Conservation (phyloP, 2,329 filamentous ascomycete species). For the Epichloe aotearoae region DNA sequence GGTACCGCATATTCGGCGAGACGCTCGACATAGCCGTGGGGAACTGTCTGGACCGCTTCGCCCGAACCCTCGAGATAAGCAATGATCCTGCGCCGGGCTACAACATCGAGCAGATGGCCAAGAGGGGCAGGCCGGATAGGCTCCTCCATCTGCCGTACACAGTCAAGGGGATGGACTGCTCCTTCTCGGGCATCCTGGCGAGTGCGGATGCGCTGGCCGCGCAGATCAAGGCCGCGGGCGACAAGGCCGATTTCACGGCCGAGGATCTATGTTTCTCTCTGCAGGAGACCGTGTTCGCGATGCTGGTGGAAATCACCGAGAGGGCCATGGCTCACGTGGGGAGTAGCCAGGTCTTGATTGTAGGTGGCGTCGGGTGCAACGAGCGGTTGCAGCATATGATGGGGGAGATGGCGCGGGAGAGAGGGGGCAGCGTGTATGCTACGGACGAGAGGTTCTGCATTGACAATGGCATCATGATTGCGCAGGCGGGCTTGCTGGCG, state of each 20-base stretch:
- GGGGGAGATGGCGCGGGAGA: conserved; percentile 86
- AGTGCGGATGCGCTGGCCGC: conserved; percentile 68
- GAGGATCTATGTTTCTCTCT: conserved; percentile 87
- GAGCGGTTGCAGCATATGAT: conserved; percentile 96
- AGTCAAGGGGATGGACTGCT: conserved; percentile 98
- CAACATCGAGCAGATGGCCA: conserved; percentile 91
- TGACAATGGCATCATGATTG: conserved; percentile 99
- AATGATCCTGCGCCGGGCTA: conserved; percentile 96
- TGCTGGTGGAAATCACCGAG: conserved; percentile 98
- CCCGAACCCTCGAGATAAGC: conserved; percentile 75
- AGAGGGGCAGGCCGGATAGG: conserved; percentile 43
- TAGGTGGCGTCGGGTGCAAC: conserved; percentile 93
- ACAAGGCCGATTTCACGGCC: conserved; percentile 50
- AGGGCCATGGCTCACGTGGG: conserved; percentile 97
- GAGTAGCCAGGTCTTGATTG: conserved; percentile 78
- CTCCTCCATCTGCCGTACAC: conserved; percentile 86
- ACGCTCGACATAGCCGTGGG: conserved; percentile 95
- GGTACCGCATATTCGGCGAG: conserved; percentile 96
- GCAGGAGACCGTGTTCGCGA: conserved; percentile 90
- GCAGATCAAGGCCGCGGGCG: conserved; percentile 38
- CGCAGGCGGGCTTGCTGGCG: conserved; percentile 81
- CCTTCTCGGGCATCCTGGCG: conserved; percentile 84
- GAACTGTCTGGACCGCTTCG: conserved; percentile 94
- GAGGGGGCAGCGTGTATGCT: conserved; percentile 87
- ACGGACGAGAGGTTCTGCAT: conserved; percentile 98